These are phyloP conservation scores for Serpula lacrymans DNA, from an alignment of 768 basidiomycete species.

Conservation along the genomic window DNA sequence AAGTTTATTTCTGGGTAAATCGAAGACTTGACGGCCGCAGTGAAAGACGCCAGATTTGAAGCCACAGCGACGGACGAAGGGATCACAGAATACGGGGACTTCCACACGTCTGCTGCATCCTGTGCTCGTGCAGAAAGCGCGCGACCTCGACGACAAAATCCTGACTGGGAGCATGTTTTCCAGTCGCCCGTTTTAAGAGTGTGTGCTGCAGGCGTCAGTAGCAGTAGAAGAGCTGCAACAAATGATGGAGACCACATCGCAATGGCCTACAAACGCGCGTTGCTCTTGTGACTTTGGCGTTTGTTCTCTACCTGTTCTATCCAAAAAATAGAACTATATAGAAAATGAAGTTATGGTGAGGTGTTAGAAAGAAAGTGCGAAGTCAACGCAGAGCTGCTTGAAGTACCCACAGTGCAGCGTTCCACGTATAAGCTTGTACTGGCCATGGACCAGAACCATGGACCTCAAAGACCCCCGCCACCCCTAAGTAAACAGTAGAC, in stretches of 20 bases:
- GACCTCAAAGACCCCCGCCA: too few relatives aligned
- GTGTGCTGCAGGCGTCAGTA: slow-evolving; percentile 31
- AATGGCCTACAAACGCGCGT: too few relatives aligned
- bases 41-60: slow-evolving; percentile 57
- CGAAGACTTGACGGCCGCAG: slow-evolving; percentile 71
- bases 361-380: too few relatives aligned
- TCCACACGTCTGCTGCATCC: slow-evolving; percentile 58
- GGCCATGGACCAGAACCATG: too few relatives aligned
- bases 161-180: slow-evolving; percentile 92
- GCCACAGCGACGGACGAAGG: slow-evolving; percentile 49
- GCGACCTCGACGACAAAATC: slow-evolving; percentile 91
- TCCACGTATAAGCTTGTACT: too few relatives aligned
- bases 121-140: slow-evolving; percentile 74
- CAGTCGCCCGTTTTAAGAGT: slow-evolving; percentile 84
- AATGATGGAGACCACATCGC: slow-evolving; percentile 1
- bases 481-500: too few relatives aligned
- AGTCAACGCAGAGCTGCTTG: too few relatives aligned
- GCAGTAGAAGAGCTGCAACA: slow-evolving; percentile 22
- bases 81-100: slow-evolving; percentile 83
- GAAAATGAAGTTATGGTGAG: too few relatives aligned
- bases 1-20: slow-evolving; percentile 86
- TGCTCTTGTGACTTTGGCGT: too few relatives aligned
- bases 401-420: too few relatives aligned
- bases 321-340: too few relatives aligned
- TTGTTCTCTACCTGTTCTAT: too few relatives aligned